These are phyloP conservation scores for Russula olivacea DNA, from an alignment of 768 basidiomycete genomes.

Conservation along the genomic window DNA sequence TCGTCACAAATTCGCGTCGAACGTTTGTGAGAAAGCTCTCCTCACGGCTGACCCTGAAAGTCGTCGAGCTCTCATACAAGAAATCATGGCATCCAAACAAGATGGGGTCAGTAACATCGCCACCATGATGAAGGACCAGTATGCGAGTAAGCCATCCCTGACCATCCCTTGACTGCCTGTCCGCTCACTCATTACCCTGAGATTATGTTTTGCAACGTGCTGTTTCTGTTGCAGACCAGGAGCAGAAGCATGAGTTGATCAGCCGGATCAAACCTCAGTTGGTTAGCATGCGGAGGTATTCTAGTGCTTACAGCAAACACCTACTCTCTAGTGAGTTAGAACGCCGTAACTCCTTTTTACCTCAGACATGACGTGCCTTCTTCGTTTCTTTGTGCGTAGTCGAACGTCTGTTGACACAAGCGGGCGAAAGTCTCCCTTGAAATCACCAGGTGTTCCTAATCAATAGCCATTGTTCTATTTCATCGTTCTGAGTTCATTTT, in stretches of 20 bases:
- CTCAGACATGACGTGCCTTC: background rate
- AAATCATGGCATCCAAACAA: conserved; percentile 61
- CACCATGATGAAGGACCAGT: conserved; percentile 81
- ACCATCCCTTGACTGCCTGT: background rate
- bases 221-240: conserved; percentile 57
- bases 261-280: conserved; percentile 61
- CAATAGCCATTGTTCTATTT: background rate
- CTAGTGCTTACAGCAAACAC: conserved; percentile 73
- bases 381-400: conserved; percentile 37
- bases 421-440: conserved; percentile 20
- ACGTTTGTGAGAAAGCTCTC: conserved; percentile 91
- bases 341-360: conserved; percentile 14
- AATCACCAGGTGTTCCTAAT: background rate
- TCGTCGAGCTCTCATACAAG: conserved; percentile 68
- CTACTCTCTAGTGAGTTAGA: conserved; percentile 62
- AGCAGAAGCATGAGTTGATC: conserved; percentile 65
- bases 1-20: conserved; percentile 90
- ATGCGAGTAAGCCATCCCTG: conserved; percentile 57
- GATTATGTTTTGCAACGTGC: conserved; percentile 87
- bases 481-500: conserved; percentile 13
- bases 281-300: conserved; percentile 61
- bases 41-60: conserved; percentile 56
- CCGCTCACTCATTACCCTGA: conserved; percentile 29
- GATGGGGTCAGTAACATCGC: conserved; percentile 65
- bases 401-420: conserved; percentile 49